Evolutionary conservation across 805 yeast genomes (phyloP).

Genomic region (Saccharomycodes ludwigii): DNA sequence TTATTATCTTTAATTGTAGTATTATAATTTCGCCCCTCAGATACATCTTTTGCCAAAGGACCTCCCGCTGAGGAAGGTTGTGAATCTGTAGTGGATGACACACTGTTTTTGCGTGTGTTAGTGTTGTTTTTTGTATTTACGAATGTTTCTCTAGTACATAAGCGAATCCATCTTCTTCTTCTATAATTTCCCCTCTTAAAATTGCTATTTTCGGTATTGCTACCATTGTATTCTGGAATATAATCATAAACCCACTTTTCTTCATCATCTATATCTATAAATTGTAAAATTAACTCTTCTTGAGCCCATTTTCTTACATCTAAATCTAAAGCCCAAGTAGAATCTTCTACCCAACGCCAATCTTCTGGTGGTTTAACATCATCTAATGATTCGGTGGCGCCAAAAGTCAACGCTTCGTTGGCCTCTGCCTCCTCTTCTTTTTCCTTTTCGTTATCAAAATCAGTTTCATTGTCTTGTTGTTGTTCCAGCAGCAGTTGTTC

Average conservation of each 20-base stretch:
- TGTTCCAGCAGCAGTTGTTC: constrained; percentile 1
- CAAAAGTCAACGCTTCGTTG: too few relatives aligned
- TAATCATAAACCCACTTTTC: constrained; percentile 81
- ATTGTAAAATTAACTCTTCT: constrained; percentile 33
- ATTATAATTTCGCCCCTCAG: constrained; percentile 1
- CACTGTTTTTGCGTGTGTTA: background rate
- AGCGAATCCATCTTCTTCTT: constrained; percentile 57
- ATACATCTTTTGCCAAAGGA: background rate
- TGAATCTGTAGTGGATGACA: background rate
- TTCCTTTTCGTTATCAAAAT: too few relatives aligned
- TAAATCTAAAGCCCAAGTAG: constrained; percentile 57
- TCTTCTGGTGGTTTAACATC: constrained; percentile 44
- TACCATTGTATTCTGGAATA: constrained; percentile 5
- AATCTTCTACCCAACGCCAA: constrained; percentile 37
- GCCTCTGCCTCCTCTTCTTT: too few relatives aligned
- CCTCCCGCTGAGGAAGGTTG: constrained; percentile 1
- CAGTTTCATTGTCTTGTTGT: too few relatives aligned
- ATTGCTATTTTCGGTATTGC: too few relatives aligned
- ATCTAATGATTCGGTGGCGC: constrained; percentile 14
- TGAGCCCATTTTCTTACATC: constrained; percentile 54
- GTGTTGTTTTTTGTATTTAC: constrained; percentile 1
- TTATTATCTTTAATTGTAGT: background rate
- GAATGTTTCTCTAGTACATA: constrained; percentile 19
- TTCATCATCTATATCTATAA: constrained; percentile 52
- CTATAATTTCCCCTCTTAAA: constrained; percentile 29